Evolutionary conservation across 176 grass and related monocot species (phyloP).

Genomic region (Echinochloa phyllopogon): DNA sequence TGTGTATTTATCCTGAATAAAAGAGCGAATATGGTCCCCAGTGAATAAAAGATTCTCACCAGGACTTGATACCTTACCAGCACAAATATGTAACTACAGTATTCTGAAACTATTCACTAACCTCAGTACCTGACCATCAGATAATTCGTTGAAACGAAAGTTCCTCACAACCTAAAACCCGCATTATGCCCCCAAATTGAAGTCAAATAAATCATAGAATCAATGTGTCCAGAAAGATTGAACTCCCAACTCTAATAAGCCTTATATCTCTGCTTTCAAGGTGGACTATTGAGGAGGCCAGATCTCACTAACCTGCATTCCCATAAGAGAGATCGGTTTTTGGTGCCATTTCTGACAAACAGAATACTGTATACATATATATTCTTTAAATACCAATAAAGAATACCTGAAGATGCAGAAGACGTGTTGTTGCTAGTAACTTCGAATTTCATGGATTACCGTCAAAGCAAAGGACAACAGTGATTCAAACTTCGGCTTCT

Average conservation of each 20-base stretch:
- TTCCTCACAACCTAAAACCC: slow-evolving; percentile 59
- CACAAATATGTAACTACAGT: slow-evolving; percentile 30
- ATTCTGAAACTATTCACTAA: slow-evolving; percentile 58
- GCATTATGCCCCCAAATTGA: slow-evolving; percentile 37
- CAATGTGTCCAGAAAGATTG: slow-evolving; percentile 42
- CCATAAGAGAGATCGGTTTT: slow-evolving; percentile 58
- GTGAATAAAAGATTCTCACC: slow-evolving; percentile 35
- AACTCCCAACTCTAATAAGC: slow-evolving; percentile 55
- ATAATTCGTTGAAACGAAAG: slow-evolving; percentile 43
- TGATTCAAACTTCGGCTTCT: slow-evolving; percentile 45
- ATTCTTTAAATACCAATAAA: slow-evolving; percentile 43
- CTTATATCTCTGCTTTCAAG: slow-evolving; percentile 50
- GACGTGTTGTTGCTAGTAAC: slow-evolving; percentile 41
- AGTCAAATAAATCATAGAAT: slow-evolving; percentile 54
- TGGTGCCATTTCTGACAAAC: slow-evolving; percentile 46
- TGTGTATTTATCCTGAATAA: not conserved
- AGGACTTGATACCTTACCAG: slow-evolving; percentile 11
- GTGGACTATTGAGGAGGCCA: slow-evolving; percentile 38
- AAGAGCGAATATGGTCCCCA: not conserved
- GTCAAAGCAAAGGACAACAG: slow-evolving; percentile 34
- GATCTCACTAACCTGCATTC: slow-evolving; percentile 67
- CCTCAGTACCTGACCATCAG: slow-evolving; percentile 46
- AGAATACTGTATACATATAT: slow-evolving; percentile 38
- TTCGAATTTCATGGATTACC: slow-evolving; percentile 46
- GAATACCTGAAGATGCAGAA: slow-evolving; percentile 60